These are phyloP conservation scores for Sedum album DNA, from an alignment of 164 flowering plant genomes.

Conservation along the genomic window DNA sequence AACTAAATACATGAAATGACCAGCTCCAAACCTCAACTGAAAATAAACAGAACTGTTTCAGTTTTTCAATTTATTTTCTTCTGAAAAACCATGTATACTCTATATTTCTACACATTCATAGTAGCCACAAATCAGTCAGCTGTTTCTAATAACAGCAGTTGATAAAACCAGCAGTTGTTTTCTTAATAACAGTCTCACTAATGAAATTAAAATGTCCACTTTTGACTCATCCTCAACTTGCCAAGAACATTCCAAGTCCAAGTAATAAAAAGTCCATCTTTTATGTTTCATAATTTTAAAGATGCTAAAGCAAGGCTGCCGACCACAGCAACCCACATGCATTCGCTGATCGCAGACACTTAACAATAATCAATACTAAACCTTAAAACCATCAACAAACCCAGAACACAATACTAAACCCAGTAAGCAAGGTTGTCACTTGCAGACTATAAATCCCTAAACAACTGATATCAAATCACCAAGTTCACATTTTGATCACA, in stretches of 20 bases:
- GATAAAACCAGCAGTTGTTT: no score
- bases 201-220: no score
- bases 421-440: no score
- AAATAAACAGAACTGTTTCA: no score
- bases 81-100: no score
- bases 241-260: neutral
- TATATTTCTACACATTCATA: no score
- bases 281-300: neutral
- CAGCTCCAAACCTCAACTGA: no score
- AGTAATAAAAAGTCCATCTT: neutral
- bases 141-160: no score
- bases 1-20: no score
- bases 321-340: neutral
- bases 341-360: neutral
- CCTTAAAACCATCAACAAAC: neutral
- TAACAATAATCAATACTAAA: neutral
- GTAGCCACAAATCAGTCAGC: no score
- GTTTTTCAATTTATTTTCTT: no score
- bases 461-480: neutral
- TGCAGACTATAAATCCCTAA: neutral
- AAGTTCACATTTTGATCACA: constrained; percentile 1
- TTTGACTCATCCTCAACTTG: neutral
- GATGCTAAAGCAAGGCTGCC: neutral
- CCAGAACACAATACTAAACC: neutral
- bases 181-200: no score